phyloP scores from a whole-genome alignment of 345 rosid species.

The Syzygium oleosum region DNA sequence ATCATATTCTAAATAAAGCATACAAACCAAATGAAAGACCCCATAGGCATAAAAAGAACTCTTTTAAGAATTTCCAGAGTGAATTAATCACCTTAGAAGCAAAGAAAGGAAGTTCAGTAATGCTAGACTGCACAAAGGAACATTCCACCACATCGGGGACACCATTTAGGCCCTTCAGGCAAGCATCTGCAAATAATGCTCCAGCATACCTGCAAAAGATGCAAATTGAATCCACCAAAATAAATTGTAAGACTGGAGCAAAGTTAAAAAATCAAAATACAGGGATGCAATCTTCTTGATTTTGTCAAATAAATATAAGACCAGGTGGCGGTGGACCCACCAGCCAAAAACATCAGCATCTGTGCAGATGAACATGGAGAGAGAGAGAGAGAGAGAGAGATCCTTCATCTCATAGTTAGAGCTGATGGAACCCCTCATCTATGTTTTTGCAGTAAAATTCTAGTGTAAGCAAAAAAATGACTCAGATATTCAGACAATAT shows the following conservation, averaged over 20 bases:
- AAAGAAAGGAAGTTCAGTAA: slow-evolving; percentile 79
- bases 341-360: background rate
- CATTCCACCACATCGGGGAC: slow-evolving; percentile 73
- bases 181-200: slow-evolving; percentile 83
- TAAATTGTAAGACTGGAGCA: background rate
- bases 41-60: background rate
- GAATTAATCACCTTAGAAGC: slow-evolving; percentile 63
- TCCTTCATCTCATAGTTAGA: background rate
- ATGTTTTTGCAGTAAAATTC: background rate
- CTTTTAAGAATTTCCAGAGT: background rate
- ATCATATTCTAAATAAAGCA: background rate
- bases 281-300: background rate
- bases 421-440: background rate
- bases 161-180: slow-evolving; percentile 83
- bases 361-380: background rate
- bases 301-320: background rate
- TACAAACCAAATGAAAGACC: background rate
- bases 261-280: background rate
- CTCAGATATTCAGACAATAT: background rate
- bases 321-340: background rate
- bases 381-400: background rate
- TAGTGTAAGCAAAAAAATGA: background rate
- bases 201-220: slow-evolving; percentile 67
- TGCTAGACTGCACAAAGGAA: slow-evolving; percentile 58
- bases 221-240: background rate